phyloP scores from a whole-genome alignment of 2,329 filamentous ascomycete species.

The Phaeoacremonium minimum region DNA sequence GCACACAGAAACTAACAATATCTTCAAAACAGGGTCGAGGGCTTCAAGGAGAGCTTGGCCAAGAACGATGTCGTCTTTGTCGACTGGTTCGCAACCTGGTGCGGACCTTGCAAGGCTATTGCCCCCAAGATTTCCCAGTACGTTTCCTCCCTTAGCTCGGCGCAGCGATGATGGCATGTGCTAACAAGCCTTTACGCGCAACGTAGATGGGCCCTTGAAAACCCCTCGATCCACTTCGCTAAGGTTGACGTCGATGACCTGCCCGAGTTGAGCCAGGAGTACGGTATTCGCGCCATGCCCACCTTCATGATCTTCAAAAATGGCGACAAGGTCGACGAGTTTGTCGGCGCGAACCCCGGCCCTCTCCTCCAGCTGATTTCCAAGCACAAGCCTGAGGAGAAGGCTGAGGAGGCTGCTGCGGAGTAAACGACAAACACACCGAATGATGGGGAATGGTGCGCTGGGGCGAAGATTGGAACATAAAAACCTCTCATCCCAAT shows the following conservation, averaged over 20 bases:
- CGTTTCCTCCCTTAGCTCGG: slow-evolving; percentile 20
- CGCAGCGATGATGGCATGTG: slow-evolving; percentile 9
- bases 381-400: slow-evolving; percentile 13
- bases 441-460: too few species aligned
- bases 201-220: slow-evolving; percentile 52
- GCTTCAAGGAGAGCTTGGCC: slow-evolving; percentile 30
- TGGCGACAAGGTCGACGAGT: slow-evolving; percentile 65
- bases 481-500: too few species aligned
- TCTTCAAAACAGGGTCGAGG: slow-evolving; percentile 10
- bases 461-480: too few species aligned
- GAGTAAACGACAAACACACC: too few species aligned
- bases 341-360: slow-evolving; percentile 77
- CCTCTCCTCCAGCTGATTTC: slow-evolving; percentile 50
- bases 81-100: slow-evolving; percentile 89
- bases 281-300: slow-evolving; percentile 86
- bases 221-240: slow-evolving; percentile 62
- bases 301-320: slow-evolving; percentile 84
- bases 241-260: slow-evolving; percentile 90
- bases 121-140: slow-evolving; percentile 69
- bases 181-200: slow-evolving; percentile 12
- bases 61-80: slow-evolving; percentile 59
- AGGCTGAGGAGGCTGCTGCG: slow-evolving; percentile 2
- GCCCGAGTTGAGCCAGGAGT: slow-evolving; percentile 68
- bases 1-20: slow-evolving; percentile 1
- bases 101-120: slow-evolving; percentile 91